Conservation (phyloP, 805 yeast species). For the Metschnikowia henanensis region DNA sequence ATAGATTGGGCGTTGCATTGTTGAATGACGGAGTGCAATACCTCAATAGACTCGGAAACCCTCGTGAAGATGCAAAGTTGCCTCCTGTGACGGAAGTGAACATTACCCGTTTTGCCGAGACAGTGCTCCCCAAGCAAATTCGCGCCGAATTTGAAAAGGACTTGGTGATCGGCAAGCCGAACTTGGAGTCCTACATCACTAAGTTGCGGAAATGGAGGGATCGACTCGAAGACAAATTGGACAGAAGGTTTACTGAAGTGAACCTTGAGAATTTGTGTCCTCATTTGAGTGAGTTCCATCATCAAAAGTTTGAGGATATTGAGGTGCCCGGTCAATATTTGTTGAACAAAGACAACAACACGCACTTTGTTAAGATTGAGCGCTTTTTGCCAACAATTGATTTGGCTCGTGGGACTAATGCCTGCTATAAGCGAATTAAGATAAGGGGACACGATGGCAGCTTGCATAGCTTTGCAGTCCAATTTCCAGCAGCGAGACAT, state of each 20-base stretch:
- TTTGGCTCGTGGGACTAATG: conserved; percentile 83
- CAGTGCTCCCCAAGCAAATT: conserved; percentile 85
- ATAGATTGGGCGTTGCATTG: conserved; percentile 87
- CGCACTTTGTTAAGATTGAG: conserved; percentile 92
- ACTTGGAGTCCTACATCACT: conserved; percentile 80
- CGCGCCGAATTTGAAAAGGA: conserved; percentile 91
- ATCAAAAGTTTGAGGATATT: conserved; percentile 95
- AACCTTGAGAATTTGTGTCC: conserved; percentile 91
- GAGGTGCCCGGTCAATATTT: conserved; percentile 97
- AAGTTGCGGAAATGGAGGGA: conserved; percentile 91
- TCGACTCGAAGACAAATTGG: conserved; percentile 86
- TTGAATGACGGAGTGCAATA: conserved; percentile 93
- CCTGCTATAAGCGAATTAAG: conserved; percentile 84
- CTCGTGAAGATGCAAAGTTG: conserved; percentile 82
- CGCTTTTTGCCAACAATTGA: conserved; percentile 89
- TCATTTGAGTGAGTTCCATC: conserved; percentile 95
- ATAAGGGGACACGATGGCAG: conserved; percentile 95
- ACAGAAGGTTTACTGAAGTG: conserved; percentile 75
- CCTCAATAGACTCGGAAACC: conserved; percentile 80
- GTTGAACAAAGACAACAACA: conserved; percentile 80
- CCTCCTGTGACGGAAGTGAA: conserved; percentile 92
- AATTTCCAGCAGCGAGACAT: conserved; percentile 96
- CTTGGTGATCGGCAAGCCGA: conserved; percentile 83
- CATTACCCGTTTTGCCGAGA: conserved; percentile 86
- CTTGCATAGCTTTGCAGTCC: conserved; percentile 90